A percentile compares a stretch with the other conserved stretches of the same genome.
Evolutionary conservation across 2,329 filamentous ascomycete genomes (phyloP).

Genomic region (Diaporthe humulicola): DNA sequence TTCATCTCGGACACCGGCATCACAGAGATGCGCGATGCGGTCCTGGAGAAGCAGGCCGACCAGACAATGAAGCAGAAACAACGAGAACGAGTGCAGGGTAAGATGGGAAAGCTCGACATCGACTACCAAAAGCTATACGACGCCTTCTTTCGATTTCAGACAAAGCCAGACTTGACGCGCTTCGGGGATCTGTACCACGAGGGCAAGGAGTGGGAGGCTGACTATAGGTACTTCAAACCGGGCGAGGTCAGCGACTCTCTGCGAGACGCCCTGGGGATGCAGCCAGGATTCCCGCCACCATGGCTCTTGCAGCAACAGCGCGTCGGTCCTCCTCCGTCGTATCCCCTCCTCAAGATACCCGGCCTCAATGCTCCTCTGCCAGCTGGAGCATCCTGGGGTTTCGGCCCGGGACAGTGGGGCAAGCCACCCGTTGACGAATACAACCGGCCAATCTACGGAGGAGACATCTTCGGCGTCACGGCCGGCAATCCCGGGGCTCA

Average conservation of each 20-base stretch:
- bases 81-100: constrained; percentile 91
- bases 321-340: constrained; percentile 92
- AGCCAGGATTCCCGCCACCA: constrained; percentile 90
- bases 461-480: constrained; percentile 90
- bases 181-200: constrained; percentile 99
- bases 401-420: constrained; percentile 94
- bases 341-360: constrained; percentile 94
- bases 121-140: constrained; percentile 99
- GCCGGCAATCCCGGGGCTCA: constrained; percentile 50
- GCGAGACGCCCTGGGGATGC: constrained; percentile 93
- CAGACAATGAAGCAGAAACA: constrained; percentile 95
- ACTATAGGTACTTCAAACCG: constrained; percentile 88
- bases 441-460: constrained; percentile 91
- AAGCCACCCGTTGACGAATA: constrained; percentile 96
- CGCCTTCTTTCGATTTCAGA: constrained; percentile 98
- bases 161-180: constrained; percentile 91
- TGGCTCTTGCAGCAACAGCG: constrained; percentile 98
- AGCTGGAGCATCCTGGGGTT: constrained; percentile 91
- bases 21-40: constrained; percentile 96
- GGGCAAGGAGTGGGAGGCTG: constrained; percentile 97
- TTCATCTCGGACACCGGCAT: constrained; percentile 99
- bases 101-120: constrained; percentile 97
- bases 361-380: constrained; percentile 95
- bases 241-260: constrained; percentile 91
- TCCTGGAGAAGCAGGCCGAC: constrained; percentile 94